These are phyloP conservation scores for Nectriaceae sp. DNA, from an alignment of 2,329 filamentous ascomycete species.

Conservation along the genomic window DNA sequence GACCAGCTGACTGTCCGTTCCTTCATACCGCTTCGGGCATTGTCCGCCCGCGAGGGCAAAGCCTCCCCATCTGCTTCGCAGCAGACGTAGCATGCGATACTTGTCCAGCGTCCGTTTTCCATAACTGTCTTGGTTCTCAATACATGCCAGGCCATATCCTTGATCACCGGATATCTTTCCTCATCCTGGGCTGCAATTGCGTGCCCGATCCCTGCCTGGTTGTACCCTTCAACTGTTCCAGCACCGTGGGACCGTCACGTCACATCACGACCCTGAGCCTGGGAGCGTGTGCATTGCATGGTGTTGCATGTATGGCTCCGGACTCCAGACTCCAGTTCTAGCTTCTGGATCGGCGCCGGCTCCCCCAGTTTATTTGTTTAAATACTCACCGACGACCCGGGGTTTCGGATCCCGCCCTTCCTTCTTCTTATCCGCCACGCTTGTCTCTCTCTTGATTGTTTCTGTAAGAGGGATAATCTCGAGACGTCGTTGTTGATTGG, in stretches of 20 bases:
- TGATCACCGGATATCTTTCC: not conserved
- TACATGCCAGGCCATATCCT: not conserved
- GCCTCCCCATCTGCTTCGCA: not conserved
- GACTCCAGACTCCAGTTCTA: constrained; percentile 2
- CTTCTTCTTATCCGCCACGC: constrained; percentile 3
- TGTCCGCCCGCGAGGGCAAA: not conserved
- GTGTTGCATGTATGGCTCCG: constrained; percentile 5
- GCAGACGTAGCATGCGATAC: not conserved
- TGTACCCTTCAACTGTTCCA: not conserved
- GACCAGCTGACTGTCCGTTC: constrained; percentile 9
- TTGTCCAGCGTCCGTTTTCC: not conserved
- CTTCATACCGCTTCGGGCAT: not conserved
- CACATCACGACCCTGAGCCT: too few species aligned
- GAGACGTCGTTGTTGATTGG: constrained; percentile 4
- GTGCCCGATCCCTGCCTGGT: not conserved
- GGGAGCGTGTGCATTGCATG: not conserved
- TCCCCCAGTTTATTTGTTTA: too few species aligned
- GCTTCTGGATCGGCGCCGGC: too few species aligned
- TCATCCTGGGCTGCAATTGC: constrained; percentile 2
- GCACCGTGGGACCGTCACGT: not conserved
- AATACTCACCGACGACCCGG: constrained; percentile 15
- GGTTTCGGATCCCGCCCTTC: not conserved
- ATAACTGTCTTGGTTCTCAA: not conserved
- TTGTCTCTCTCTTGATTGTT: constrained; percentile 1
- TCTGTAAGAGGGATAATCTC: not conserved